These are phyloP conservation scores for Trichoderma polysporum DNA, from an alignment of 2,329 filamentous ascomycete species.

Conservation along the genomic window DNA sequence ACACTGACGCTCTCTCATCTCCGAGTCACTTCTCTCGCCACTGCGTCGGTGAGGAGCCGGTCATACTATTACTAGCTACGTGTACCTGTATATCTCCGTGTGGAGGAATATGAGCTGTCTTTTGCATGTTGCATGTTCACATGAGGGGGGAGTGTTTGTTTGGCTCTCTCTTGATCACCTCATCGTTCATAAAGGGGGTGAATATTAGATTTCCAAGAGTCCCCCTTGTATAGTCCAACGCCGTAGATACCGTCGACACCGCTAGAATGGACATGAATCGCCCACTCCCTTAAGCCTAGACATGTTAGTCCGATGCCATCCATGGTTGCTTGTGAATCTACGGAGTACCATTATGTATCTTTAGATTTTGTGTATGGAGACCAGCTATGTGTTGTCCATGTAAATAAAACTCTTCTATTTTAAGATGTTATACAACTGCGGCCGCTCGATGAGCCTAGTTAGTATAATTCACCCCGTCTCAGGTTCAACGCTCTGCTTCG, in stretches of 20 bases:
- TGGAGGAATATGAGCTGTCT: not conserved
- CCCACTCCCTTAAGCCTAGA: not conserved
- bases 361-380: not conserved
- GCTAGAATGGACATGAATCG: not conserved
- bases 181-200: not conserved
- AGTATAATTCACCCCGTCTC: not conserved
- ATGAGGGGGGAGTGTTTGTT: not conserved
- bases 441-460: too few species aligned
- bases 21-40: not conserved
- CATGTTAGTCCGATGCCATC: not conserved
- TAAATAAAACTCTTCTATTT: not conserved
- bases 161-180: not conserved
- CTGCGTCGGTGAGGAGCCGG: not conserved
- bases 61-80: not conserved
- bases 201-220: not conserved
- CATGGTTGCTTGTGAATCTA: too few species aligned
- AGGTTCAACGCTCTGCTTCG: not conserved
- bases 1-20: not conserved
- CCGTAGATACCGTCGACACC: not conserved
- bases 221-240: not conserved
- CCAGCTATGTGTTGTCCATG: not conserved
- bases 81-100: not conserved
- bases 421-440: not conserved
- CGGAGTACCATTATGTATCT: not conserved
- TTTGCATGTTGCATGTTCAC: not conserved